Percentiles rank a stretch among this genome's conserved stretches.
Evolutionary conservation across 2,329 filamentous ascomycete genomes (phyloP).

Genomic region (Penicillium concentricum): DNA sequence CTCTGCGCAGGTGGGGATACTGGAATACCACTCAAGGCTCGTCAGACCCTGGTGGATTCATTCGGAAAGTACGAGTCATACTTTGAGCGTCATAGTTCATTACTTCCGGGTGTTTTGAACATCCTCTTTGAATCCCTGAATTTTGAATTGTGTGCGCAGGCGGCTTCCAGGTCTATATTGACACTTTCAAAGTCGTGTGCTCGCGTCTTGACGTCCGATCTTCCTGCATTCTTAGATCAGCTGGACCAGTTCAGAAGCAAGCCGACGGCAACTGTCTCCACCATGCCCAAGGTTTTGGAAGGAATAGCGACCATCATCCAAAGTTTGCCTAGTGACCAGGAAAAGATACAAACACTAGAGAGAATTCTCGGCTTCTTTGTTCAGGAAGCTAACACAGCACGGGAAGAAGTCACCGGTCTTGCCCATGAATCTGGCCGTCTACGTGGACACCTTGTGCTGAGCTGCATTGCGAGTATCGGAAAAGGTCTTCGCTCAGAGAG

Average conservation of each 20-base stretch:
- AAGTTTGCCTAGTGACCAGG: conserved; percentile 38
- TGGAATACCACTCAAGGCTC: conserved; percentile 37
- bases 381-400: conserved; percentile 34
- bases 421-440: conserved; percentile 35
- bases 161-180: conserved; percentile 45
- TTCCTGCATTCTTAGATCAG: conserved; percentile 45
- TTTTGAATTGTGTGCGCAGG: conserved; percentile 40
- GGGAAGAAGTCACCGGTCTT: conserved; percentile 31
- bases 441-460: conserved; percentile 37
- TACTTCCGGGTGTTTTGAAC: conserved; percentile 43
- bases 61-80: conserved; percentile 46
- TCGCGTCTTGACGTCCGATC: conserved; percentile 39
- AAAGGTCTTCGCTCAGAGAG: conserved; percentile 40
- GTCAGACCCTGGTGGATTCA: conserved; percentile 44
- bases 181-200: conserved; percentile 47
- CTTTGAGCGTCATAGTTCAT: conserved; percentile 43
- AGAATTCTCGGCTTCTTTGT: conserved; percentile 40
- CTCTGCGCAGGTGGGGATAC: conserved; percentile 34
- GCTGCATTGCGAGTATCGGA: conserved; percentile 44
- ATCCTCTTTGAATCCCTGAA: conserved; percentile 48
- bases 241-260: conserved; percentile 41
- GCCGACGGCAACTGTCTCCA: conserved; percentile 36
- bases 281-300: conserved; percentile 44
- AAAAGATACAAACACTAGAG: conserved; percentile 41
- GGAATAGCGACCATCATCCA: conserved; percentile 48